Percentiles rank a stretch among this genome's conserved stretches.
Evolutionary conservation across 345 rosid genomes (phyloP).

Genomic region (Bruguiera gymnorhiza): DNA sequence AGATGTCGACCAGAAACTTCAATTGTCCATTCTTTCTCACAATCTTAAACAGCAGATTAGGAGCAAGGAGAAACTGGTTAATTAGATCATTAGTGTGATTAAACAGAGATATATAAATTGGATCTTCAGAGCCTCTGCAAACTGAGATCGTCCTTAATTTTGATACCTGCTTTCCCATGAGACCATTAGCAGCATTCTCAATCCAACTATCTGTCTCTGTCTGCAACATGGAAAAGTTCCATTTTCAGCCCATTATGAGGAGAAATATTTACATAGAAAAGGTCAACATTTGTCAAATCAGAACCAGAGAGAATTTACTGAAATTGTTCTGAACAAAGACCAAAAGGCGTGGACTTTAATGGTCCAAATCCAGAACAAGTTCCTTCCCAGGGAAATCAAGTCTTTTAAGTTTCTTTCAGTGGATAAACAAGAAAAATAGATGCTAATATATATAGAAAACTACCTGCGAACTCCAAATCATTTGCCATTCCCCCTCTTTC

Average conservation of each 20-base stretch:
- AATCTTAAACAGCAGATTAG: constrained; percentile 37
- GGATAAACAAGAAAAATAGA: neutral
- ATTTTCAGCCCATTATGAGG: neutral
- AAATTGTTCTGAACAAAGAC: neutral
- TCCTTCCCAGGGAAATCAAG: too few relatives aligned
- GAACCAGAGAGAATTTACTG: neutral
- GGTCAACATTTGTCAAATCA: neutral
- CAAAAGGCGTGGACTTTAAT: neutral
- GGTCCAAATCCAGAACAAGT: too few relatives aligned
- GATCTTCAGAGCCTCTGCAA: neutral
- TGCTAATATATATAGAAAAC: neutral
- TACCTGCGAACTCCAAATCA: constrained; percentile 99
- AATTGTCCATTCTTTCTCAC: constrained; percentile 55
- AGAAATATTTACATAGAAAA: neutral
- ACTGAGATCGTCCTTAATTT: neutral
- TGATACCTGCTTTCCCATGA: constrained; percentile 87
- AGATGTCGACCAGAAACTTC: constrained; percentile 65
- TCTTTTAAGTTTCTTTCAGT: too few relatives aligned
- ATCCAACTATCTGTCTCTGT: constrained; percentile 91
- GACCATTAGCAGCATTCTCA: constrained; percentile 89
- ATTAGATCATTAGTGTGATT: neutral
- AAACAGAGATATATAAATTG: neutral
- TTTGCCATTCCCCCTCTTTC: constrained; percentile 84
- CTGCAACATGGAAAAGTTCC: constrained; percentile 33
- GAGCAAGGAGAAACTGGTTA: neutral